A percentile compares a stretch with the other conserved stretches of the same genome.
These are phyloP conservation scores for Fusarium sp. DNA, from an alignment of 2,329 filamentous ascomycete species.

Conservation along the genomic window DNA sequence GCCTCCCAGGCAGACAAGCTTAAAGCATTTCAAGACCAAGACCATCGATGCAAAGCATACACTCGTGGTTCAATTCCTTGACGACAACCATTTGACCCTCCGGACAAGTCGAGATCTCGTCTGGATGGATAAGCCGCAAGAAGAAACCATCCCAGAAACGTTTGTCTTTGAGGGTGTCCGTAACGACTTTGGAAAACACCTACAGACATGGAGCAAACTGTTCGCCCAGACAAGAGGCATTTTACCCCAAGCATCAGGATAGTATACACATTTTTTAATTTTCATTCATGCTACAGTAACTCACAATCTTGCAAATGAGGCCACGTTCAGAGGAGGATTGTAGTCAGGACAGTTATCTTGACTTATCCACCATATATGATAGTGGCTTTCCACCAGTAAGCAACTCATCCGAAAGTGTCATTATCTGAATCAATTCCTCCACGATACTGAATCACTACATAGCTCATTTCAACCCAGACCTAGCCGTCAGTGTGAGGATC, in stretches of 20 bases:
- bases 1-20: background rate
- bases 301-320: too few species aligned
- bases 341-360: too few species aligned
- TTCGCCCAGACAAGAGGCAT: background rate
- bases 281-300: too few species aligned
- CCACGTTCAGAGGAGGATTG: too few species aligned
- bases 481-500: slow-evolving; percentile 41
- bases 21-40: background rate
- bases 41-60: background rate
- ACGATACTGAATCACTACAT: too few species aligned
- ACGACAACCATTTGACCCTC: background rate
- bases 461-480: background rate
- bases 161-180: slow-evolving; percentile 10
- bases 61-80: background rate
- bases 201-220: background rate
- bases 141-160: background rate
- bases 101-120: slow-evolving; percentile 1
- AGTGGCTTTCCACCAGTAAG: too few species aligned
- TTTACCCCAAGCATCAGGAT: too few species aligned
- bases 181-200: slow-evolving; percentile 2
- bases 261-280: too few species aligned
- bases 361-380: too few species aligned
- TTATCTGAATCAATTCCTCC: too few species aligned
- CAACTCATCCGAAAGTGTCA: too few species aligned
- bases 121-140: background rate